These are phyloP conservation scores for Eleusine indica DNA, from an alignment of 176 grass and related monocot species.

Conservation along the genomic window DNA sequence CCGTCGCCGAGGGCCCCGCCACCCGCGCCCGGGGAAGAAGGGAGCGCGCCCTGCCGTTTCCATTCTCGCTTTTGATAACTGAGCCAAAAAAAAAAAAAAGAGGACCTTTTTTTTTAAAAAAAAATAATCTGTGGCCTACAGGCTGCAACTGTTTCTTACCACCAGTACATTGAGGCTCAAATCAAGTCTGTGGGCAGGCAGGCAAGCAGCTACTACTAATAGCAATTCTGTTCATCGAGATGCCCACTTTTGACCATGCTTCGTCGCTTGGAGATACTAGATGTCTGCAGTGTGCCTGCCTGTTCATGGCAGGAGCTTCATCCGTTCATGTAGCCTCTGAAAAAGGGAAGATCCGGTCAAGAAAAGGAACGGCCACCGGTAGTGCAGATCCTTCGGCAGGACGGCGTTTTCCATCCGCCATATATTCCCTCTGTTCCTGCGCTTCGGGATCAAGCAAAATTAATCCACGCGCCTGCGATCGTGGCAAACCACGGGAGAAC, in stretches of 20 bases:
- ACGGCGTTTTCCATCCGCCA: no score
- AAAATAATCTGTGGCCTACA: not conserved
- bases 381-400: no score
- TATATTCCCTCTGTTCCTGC: conserved; percentile 34
- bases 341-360: not conserved
- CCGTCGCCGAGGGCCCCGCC: not conserved
- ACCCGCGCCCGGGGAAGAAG: no score
- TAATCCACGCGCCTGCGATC: not conserved
- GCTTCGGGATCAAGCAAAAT: conserved; percentile 57
- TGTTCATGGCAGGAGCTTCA: not conserved
- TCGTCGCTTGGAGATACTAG: not conserved
- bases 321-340: not conserved
- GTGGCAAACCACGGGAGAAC: conserved; percentile 8
- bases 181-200: not conserved
- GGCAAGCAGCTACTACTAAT: not conserved
- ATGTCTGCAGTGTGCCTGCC: no score
- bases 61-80: not conserved
- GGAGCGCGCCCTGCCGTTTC: not conserved
- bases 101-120: not conserved
- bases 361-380: not conserved
- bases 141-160: not conserved
- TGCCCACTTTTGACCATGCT: not conserved
- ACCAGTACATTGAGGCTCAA: not conserved
- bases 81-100: not conserved
- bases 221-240: not conserved